Percentiles rank a stretch among this genome's conserved stretches.
These are phyloP conservation scores for Sugiyamaella xylanicola DNA, from an alignment of 1,139 yeast genomes.

Conservation along the genomic window DNA sequence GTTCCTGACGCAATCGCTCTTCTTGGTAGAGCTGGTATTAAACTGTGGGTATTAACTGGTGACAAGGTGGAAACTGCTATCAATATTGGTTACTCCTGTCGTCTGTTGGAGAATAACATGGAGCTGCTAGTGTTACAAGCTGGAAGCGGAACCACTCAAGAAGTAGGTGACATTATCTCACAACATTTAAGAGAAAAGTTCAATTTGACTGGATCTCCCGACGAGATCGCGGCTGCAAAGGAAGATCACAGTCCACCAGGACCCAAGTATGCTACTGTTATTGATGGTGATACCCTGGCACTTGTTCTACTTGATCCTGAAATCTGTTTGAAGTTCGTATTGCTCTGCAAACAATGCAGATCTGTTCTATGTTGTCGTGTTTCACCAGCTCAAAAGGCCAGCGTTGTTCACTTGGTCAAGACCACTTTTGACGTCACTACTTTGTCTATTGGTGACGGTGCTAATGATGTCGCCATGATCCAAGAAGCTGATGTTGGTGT, in stretches of 20 bases:
- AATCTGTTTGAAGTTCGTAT: conserved; percentile 65
- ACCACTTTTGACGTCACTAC: conserved; percentile 83
- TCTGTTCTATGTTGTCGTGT: conserved; percentile 97
- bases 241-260: conserved; percentile 76
- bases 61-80: conserved; percentile 96
- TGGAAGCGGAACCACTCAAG: conserved; percentile 31
- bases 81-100: conserved; percentile 94
- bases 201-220: conserved; percentile 59
- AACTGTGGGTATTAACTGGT: conserved; percentile 94
- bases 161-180: conserved; percentile 57
- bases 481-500: conserved; percentile 98
- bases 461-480: conserved; percentile 98
- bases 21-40: conserved; percentile 84
- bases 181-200: conserved; percentile 64
- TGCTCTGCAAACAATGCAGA: conserved; percentile 88
- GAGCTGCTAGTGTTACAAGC: conserved; percentile 69
- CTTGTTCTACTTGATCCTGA: conserved; percentile 55
- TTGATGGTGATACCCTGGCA: conserved; percentile 90
- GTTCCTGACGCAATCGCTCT: conserved; percentile 89
- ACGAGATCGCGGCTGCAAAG: conserved; percentile 61
- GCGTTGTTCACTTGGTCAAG: conserved; percentile 86
- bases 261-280: conserved; percentile 75
- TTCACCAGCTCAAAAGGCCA: conserved; percentile 97
- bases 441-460: conserved; percentile 95
- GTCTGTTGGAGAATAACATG: conserved; percentile 81